phyloP scores from a whole-genome alignment of 176 grass and related monocot genomes.

The Zizania latifolia region DNA sequence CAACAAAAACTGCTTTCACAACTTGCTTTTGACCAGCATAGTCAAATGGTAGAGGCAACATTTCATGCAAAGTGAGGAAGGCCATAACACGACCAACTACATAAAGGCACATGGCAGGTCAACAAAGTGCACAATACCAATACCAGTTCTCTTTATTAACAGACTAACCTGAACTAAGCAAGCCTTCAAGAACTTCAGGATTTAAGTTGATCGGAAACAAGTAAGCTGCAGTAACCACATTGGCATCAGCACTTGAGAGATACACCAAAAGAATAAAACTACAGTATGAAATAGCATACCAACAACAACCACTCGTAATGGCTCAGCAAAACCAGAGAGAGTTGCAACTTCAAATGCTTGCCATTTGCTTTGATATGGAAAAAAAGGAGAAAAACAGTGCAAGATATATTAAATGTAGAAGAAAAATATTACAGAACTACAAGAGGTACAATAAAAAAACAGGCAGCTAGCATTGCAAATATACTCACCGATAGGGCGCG shows the following conservation, averaged over 20 bases:
- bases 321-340: conserved; percentile 75
- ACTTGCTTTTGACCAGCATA: conserved; percentile 95
- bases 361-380: conserved; percentile 63
- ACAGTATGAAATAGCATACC: conserved; percentile 46
- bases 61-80: conserved; percentile 97
- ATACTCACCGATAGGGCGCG: too few relatives aligned
- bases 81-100: conserved; percentile 98
- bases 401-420: neutral
- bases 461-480: neutral
- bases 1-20: conserved; percentile 92
- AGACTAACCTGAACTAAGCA: conserved; percentile 82
- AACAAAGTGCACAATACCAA: neutral
- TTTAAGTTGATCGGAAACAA: conserved; percentile 78
- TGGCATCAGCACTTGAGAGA: neutral
- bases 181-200: conserved; percentile 92
- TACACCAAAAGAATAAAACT: conserved; percentile 12
- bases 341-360: conserved; percentile 75
- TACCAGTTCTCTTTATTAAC: neutral
- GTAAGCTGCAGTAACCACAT: conserved; percentile 51
- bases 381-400: conserved; percentile 1
- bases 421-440: neutral
- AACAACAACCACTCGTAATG: conserved; percentile 72
- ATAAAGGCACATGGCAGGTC: neutral
- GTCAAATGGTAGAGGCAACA: conserved; percentile 95
- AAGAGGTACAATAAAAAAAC: neutral